These are phyloP conservation scores for Fusarium chaquense DNA, from an alignment of 2,329 filamentous ascomycete genomes.

Conservation along the genomic window DNA sequence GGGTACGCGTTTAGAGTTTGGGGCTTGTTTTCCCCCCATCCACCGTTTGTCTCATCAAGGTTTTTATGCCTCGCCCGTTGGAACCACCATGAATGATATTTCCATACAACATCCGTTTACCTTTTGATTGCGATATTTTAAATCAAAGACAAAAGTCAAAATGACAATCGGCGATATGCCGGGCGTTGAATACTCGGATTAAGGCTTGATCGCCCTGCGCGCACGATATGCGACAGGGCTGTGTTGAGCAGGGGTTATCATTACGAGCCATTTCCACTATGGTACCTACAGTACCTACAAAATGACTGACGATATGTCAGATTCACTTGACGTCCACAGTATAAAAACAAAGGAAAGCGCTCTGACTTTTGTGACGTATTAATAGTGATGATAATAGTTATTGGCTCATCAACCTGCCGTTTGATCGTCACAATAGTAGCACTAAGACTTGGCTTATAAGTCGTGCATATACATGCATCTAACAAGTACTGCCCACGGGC, in stretches of 20 bases:
- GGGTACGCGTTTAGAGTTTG: constrained; percentile 22
- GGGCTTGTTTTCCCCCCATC: not conserved
- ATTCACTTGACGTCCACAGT: not conserved
- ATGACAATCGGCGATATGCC: not conserved
- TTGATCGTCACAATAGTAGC: not conserved
- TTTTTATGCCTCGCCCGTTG: not conserved
- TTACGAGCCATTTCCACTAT: not conserved
- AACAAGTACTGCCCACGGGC: not conserved
- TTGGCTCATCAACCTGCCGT: constrained; percentile 6
- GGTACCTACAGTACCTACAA: not conserved
- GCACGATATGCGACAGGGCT: constrained; percentile 16
- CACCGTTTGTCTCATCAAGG: not conserved
- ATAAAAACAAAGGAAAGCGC: not conserved
- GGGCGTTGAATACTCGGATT: not conserved
- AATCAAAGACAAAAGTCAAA: not conserved
- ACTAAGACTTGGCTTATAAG: not conserved
- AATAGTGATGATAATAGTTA: not conserved
- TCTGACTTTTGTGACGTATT: constrained; percentile 1
- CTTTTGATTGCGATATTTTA: not conserved
- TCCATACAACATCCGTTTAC: not conserved
- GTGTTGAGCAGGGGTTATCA: constrained; percentile 10
- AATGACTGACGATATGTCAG: not conserved
- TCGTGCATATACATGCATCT: not conserved
- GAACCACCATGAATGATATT: not conserved
- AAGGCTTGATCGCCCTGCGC: constrained; percentile 14